Conservation (phyloP, 306 rosid species). For the Cotoneaster glaucophyllus region DNA sequence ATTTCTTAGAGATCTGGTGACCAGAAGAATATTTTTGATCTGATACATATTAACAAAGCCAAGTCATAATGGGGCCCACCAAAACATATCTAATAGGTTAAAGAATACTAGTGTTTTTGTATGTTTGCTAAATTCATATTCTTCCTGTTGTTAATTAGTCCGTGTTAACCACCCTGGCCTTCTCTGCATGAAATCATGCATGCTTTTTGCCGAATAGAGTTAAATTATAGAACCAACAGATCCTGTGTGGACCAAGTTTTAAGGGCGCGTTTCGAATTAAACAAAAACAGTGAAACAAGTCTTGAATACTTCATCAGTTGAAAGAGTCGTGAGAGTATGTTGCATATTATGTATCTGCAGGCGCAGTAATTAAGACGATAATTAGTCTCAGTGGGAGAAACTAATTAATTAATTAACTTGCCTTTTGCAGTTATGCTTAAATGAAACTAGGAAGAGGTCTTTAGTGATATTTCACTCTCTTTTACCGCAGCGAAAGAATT, state of each 20-base stretch:
- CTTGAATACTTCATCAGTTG: neutral
- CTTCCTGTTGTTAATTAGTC: neutral
- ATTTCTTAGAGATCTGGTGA: too few relatives aligned
- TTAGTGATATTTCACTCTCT: neutral
- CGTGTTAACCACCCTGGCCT: neutral
- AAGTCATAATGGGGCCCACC: neutral
- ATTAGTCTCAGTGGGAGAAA: neutral
- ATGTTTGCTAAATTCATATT: conserved; percentile 1
- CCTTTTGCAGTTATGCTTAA: neutral
- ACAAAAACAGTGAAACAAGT: neutral
- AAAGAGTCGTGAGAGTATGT: neutral
- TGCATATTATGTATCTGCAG: neutral
- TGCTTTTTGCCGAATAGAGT: neutral
- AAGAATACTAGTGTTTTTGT: neutral
- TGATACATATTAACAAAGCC: neutral
- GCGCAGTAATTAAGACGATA: neutral
- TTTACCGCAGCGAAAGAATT: neutral
- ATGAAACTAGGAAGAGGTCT: neutral
- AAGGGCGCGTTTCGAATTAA: neutral
- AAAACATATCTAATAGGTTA: neutral
- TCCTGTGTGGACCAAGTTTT: neutral
- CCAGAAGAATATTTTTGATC: neutral
- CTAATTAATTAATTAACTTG: neutral
- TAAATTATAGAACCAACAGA: neutral
- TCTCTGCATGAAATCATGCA: neutral